These are phyloP conservation scores for Rhynchosporium secalis DNA, from an alignment of 2,329 filamentous ascomycete genomes.

Conservation along the genomic window DNA sequence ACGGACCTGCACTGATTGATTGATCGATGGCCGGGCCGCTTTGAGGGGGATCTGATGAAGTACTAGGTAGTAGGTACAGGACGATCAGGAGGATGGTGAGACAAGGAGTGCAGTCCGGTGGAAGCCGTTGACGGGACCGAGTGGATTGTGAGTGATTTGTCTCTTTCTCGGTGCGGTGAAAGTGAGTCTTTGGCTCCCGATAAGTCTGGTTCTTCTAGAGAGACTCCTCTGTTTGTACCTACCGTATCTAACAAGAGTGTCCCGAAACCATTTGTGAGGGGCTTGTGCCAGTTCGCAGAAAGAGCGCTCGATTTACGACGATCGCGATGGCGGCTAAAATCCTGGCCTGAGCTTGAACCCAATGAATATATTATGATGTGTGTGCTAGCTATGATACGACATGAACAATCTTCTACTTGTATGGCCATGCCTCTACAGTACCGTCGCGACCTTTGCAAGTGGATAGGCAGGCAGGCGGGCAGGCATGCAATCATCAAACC, in stretches of 20 bases:
- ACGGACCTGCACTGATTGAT: conserved; percentile 1
- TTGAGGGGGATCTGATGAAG: too few relatives aligned
- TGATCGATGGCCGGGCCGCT: not conserved
- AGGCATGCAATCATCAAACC: too few relatives aligned
- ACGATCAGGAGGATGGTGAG: too few relatives aligned
- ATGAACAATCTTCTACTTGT: not conserved
- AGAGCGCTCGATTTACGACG: not conserved
- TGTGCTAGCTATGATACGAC: not conserved
- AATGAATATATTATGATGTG: not conserved
- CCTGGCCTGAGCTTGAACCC: not conserved
- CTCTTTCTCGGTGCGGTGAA: too few relatives aligned
- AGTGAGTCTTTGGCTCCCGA: too few relatives aligned
- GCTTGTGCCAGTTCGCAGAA: not conserved
- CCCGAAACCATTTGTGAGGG: not conserved
- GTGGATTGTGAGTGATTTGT: too few relatives aligned
- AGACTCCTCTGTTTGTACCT: too few relatives aligned
- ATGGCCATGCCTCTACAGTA: not conserved
- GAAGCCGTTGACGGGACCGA: too few relatives aligned
- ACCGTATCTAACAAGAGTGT: not conserved
- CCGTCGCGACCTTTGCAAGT: not conserved
- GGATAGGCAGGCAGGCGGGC: not conserved
- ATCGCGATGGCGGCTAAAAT: conserved; percentile 6
- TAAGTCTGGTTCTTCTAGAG: too few relatives aligned
- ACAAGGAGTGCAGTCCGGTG: too few relatives aligned
- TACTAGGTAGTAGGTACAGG: too few relatives aligned